Evolutionary conservation across 805 yeast species (phyloP), one percentile per base, ranked within the genome.

Genomic region (Hanseniaspora lindneri): DNA sequence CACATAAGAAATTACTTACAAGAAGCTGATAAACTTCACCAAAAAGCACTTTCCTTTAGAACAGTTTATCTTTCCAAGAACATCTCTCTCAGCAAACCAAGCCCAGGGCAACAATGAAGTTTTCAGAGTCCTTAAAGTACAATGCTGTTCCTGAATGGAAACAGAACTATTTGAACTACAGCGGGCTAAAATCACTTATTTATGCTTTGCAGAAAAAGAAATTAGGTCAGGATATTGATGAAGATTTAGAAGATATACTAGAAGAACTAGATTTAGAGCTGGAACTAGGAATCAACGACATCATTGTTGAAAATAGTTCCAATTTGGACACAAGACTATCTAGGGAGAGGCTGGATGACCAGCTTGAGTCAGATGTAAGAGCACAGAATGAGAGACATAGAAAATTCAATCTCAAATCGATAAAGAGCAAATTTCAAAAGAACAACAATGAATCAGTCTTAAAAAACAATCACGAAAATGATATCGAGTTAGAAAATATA

Each of bases 91-190:
- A n/a, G n/a, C n/a, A n/a, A n/a, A n/a, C n/a, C n/a, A n/a, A n/a
- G n/a, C n/a, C n/a, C n/a, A n/a, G n/a, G n/a, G n/a, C n/a, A n/a
- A n/a, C n/a, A n/a, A 80, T 80, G 88, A 80, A 80, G 65, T 80
- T 80, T 59, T 80, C 79, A 11, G 80, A 77, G 53, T 76, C 82
- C 21, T 66, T 80, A 50, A 74, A 72, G 54, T 80, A 79, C 43
- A 80, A 80, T 50, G 70, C 77, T 32, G 83, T 83, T 49, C 95
- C 96, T 2, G 94, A 82, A 57, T 87, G 96, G 96, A 83, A 80
- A 60, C 78, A 75, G 47, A 77, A 79, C 56, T 87, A 87, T 60
- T 69, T 88, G 51, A 80, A 83, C 58, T 80, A 80, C 58, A 73
- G 75, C 7, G 69, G 70, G 10, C 61, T 79, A 54, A 79, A 79